Evolutionary conservation across 352 stramenopile species (phyloP), one percentile per base, ranked within the genome.

Genomic region (Phytophthora sojae): DNA sequence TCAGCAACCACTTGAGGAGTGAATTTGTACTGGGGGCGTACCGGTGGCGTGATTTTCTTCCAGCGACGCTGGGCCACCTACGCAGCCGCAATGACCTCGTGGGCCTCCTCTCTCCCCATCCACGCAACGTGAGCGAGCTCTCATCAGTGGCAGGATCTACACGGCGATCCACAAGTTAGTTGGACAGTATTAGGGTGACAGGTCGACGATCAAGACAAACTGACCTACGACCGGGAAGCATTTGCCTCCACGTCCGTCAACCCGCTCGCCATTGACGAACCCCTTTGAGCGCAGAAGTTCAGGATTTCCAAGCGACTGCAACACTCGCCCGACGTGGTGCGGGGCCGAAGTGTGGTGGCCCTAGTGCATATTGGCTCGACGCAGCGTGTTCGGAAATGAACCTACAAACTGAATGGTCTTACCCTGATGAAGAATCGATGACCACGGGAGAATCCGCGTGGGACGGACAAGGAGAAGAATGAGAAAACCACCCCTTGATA

Each of bases 211-310:
- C 21, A 21, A 21, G 21, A 21, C 21, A 21, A 21, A 21, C 21
- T 21, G 21, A 21, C 67, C 82, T 32, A 88, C 73, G 23, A 89
- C 75, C 0, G 82, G 54, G 54, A 88, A 89, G 50, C 73, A 72
- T 53, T 74, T 57, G 6, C 64, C 64, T 26, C 58, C 49, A n/a
- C n/a, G n/a, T n/a, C n/a, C n/a, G n/a, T n/a, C n/a, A n/a, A n/a
- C n/a, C n/a, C n/a, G 91, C 30, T 85, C 63, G 29, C 85, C 85
- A 54, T 82, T 80, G 58, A 91, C 82, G 67, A 81, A 91, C 12
- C 80, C 77, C 47, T 90, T 80, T 25, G 79, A 80, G 55, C 81
- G 80, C 29, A 91, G 76, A 19, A 91, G 75, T 7, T 89, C 75
- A 0, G 78, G 76, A 50, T 86, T 83, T 52, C 58, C 59, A 26